phyloP scores from a whole-genome alignment of 805 yeast genomes.

The Peterozyma toletana region DNA sequence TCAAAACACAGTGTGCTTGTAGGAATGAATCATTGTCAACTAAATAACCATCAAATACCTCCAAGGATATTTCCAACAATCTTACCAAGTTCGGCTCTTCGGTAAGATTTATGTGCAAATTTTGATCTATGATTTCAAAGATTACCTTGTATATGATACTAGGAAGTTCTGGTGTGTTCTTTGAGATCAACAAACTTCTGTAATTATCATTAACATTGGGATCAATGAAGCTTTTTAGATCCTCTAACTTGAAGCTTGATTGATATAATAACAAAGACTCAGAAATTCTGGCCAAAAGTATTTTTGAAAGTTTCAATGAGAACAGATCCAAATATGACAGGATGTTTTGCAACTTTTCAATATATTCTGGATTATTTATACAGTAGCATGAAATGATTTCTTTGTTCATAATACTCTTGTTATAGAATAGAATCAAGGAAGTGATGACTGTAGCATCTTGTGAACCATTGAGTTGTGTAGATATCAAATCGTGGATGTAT shows the following conservation, averaged over 20 bases:
- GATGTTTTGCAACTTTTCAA: conserved; percentile 1
- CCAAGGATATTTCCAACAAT: conserved; percentile 12
- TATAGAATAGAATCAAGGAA: conserved; percentile 9
- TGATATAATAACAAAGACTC: conserved; percentile 16
- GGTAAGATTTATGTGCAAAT: conserved; percentile 16
- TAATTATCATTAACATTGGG: background rate
- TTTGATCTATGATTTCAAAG: conserved; percentile 25
- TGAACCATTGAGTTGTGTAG: conserved; percentile 5
- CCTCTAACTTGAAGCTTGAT: conserved; percentile 9
- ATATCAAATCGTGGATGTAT: too few relatives aligned
- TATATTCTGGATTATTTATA: conserved; percentile 11
- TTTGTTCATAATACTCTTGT: conserved; percentile 12
- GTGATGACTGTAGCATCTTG: conserved; percentile 7
- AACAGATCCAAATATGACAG: conserved; percentile 14
- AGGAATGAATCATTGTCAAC: conserved; percentile 10
- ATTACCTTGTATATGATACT: conserved; percentile 15
- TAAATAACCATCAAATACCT: background rate
- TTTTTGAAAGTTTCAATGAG: conserved; percentile 13
- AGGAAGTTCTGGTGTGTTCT: conserved; percentile 7
- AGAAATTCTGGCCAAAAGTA: conserved; percentile 15
- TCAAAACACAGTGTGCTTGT: conserved; percentile 12
- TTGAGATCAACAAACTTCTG: background rate
- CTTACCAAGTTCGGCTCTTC: conserved; percentile 15
- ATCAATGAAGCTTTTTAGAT: background rate
- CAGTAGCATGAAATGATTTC: conserved; percentile 12